Conservation (phyloP, 108 stramenopile genomes). For the Cyclotella sp. region DNA sequence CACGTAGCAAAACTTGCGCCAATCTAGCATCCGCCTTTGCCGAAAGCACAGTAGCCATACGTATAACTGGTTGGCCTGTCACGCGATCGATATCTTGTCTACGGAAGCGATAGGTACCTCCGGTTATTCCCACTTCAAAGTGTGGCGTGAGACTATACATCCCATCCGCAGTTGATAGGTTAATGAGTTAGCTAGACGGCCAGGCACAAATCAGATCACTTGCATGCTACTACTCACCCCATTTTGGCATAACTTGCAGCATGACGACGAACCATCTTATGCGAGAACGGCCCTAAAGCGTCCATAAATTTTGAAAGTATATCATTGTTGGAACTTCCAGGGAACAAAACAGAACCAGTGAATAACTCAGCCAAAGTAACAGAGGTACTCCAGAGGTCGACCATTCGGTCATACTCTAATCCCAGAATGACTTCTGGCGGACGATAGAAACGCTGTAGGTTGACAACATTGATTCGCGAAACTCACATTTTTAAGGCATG, state of each 20-base stretch:
- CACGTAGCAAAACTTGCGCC: constrained; percentile 58
- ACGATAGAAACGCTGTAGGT: constrained; percentile 89
- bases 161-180: background rate
- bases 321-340: constrained; percentile 94
- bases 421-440: constrained; percentile 99
- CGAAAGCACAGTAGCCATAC: constrained; percentile 59
- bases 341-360: constrained; percentile 91
- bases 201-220: background rate
- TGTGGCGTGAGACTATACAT: constrained; percentile 54
- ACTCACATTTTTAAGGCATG: background rate
- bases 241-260: constrained; percentile 65
- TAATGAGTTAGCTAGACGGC: constrained; percentile 46
- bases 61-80: constrained; percentile 62
- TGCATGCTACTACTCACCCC: constrained; percentile 17
- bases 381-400: constrained; percentile 96
- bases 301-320: constrained; percentile 96
- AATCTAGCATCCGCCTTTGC: constrained; percentile 52
- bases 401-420: constrained; percentile 84
- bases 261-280: constrained; percentile 85
- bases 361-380: constrained; percentile 95
- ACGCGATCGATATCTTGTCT: constrained; percentile 76
- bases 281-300: constrained; percentile 88
- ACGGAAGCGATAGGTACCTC: constrained; percentile 67
- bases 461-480: background rate
- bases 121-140: constrained; percentile 58